Percentiles rank a stretch among this genome's conserved stretches.
Conservation (phyloP, 2,329 filamentous ascomycete species). For the Aspergillus novofumigatus region DNA sequence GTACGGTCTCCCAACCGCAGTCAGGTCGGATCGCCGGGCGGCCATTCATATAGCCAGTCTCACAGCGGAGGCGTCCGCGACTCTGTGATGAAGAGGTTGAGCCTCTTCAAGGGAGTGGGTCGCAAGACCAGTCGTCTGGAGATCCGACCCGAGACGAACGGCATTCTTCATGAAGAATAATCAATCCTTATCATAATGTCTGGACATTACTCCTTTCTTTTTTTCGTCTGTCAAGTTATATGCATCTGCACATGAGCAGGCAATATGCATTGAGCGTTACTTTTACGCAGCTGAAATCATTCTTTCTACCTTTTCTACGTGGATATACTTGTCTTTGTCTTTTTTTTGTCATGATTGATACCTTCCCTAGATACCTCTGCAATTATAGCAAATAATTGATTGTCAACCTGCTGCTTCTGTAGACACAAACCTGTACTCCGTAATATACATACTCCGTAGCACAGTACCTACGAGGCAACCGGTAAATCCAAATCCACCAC, state of each 20-base stretch:
- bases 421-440: no score
- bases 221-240: conserved; percentile 2
- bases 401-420: neutral
- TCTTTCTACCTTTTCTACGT: conserved; percentile 2
- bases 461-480: neutral
- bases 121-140: conserved; percentile 61
- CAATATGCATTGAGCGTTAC: conserved; percentile 16
- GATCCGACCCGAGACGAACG: conserved; percentile 31
- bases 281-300: neutral
- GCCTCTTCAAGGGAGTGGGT: conserved; percentile 66
- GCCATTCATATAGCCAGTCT: conserved; percentile 32
- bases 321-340: conserved; percentile 8
- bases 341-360: conserved; percentile 9
- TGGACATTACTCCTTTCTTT: conserved; percentile 18
- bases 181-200: conserved; percentile 14
- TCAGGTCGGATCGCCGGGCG: conserved; percentile 30
- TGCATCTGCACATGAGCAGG: conserved; percentile 4
- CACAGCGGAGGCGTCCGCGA: conserved; percentile 43
- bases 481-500: conserved; percentile 52
- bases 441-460: no score
- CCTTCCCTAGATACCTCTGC: conserved; percentile 4
- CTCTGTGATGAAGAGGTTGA: conserved; percentile 73
- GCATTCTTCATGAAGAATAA: conserved; percentile 36
- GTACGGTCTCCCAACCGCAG: conserved; percentile 8
- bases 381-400: neutral